Conservation (phyloP, 768 basidiomycete species). For the Piloderma croceum region DNA sequence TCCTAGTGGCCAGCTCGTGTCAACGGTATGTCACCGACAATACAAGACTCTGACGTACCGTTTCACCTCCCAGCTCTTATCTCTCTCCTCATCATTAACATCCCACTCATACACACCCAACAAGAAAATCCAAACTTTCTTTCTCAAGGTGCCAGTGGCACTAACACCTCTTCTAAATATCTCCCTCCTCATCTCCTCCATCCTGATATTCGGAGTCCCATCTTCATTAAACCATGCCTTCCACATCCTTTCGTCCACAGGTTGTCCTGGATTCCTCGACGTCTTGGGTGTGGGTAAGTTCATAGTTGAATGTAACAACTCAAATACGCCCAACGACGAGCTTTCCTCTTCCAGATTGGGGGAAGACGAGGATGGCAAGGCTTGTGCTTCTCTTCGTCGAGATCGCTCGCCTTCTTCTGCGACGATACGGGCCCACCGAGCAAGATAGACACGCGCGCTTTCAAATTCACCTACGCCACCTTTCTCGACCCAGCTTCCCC, state of each 20-base stretch:
- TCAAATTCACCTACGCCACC: slow-evolving; percentile 95
- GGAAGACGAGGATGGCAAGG: slow-evolving; percentile 48
- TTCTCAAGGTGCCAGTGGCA: slow-evolving; percentile 49
- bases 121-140: slow-evolving; percentile 86
- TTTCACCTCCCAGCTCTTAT: slow-evolving; percentile 56
- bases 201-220: slow-evolving; percentile 58
- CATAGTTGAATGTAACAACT: slow-evolving; percentile 71
- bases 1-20: slow-evolving; percentile 33
- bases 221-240: slow-evolving; percentile 70
- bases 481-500: slow-evolving; percentile 91
- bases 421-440: slow-evolving; percentile 93
- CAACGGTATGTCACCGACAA: background rate
- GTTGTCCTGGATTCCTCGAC: slow-evolving; percentile 74
- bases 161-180: slow-evolving; percentile 73
- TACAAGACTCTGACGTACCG: slow-evolving; percentile 35
- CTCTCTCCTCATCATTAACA: slow-evolving; percentile 54
- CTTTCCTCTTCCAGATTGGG: slow-evolving; percentile 51
- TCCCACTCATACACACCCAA: slow-evolving; percentile 84
- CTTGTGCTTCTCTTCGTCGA: slow-evolving; percentile 72
- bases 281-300: slow-evolving; percentile 79
- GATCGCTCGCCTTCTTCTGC: slow-evolving; percentile 97
- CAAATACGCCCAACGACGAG: slow-evolving; percentile 81
- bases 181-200: slow-evolving; percentile 68
- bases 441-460: slow-evolving; percentile 91
- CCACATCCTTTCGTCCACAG: slow-evolving; percentile 73